Percentiles rank a stretch among this genome's conserved stretches.
Evolutionary conservation across 176 grass and related monocot species (phyloP).

Genomic region (Zizania latifolia): DNA sequence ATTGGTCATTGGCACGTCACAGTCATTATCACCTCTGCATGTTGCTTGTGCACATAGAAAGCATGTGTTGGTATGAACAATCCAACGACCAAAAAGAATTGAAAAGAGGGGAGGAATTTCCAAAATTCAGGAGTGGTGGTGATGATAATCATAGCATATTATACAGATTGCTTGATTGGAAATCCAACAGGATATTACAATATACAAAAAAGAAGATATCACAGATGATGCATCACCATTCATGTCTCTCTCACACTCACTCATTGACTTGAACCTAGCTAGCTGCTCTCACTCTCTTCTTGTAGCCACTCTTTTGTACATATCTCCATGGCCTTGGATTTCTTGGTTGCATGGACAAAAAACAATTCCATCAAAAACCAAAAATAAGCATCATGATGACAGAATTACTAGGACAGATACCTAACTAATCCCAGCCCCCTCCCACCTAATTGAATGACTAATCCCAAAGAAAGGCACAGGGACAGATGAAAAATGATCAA

Average conservation of each 20-base stretch:
- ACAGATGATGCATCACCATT: constrained; percentile 25
- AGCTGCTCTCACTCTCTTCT: constrained; percentile 14
- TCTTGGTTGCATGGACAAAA: constrained; percentile 63
- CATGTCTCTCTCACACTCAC: neutral
- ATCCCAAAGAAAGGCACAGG: constrained; percentile 12
- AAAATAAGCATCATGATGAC: constrained; percentile 39
- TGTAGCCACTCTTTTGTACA: constrained; percentile 62
- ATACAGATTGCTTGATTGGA: constrained; percentile 33
- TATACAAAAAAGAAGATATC: constrained; percentile 24
- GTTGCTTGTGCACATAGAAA: constrained; percentile 44
- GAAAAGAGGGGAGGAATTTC: neutral
- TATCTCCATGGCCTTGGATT: constrained; percentile 52
- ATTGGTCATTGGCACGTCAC: constrained; percentile 18
- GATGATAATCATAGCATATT: constrained; percentile 24
- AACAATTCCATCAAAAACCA: constrained; percentile 52
- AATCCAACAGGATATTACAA: constrained; percentile 39
- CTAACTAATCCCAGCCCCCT: constrained; percentile 41
- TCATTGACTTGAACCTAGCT: too few relatives aligned
- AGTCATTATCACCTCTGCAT: constrained; percentile 12
- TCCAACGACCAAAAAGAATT: constrained; percentile 14
- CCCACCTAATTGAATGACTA: constrained; percentile 44
- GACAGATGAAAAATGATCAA: constrained; percentile 13
- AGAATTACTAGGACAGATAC: constrained; percentile 43
- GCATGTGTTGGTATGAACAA: constrained; percentile 10
- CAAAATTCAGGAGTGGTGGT: neutral